Conservation (phyloP, 495 filamentous ascomycete genomes). For the Echria macrotheca region DNA sequence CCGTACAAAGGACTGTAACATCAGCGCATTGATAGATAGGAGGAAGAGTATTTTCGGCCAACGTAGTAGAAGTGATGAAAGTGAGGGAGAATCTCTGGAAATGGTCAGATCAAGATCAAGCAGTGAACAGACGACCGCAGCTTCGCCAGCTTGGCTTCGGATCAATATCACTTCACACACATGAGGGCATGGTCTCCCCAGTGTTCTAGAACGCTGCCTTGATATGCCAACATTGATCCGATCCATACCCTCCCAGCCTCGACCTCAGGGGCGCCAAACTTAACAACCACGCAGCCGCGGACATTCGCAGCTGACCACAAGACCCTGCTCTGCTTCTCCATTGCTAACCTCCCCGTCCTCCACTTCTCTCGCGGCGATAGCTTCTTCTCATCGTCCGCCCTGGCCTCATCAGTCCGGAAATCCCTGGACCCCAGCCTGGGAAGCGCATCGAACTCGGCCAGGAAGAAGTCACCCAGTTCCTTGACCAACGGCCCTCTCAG, state of each 20-base stretch:
- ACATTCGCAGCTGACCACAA: slow-evolving; percentile 85
- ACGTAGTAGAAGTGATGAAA: too few relatives aligned
- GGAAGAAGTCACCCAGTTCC: slow-evolving; percentile 59
- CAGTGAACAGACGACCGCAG: too few relatives aligned
- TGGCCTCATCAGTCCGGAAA: slow-evolving; percentile 54
- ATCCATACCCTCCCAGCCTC: slow-evolving; percentile 48
- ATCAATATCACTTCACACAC: slow-evolving; percentile 36
- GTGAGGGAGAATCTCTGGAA: too few relatives aligned
- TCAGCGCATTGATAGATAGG: too few relatives aligned
- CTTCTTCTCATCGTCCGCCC: slow-evolving; percentile 20
- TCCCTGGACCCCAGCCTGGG: slow-evolving; percentile 82
- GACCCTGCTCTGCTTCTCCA: slow-evolving; percentile 54
- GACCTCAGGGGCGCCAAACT: slow-evolving; percentile 59
- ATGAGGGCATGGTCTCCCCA: slow-evolving; percentile 50
- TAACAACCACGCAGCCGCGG: slow-evolving; percentile 80
- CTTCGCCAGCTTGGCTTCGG: too few relatives aligned
- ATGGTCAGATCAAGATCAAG: not conserved
- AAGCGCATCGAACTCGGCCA: slow-evolving; percentile 66
- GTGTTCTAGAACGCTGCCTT: slow-evolving; percentile 41
- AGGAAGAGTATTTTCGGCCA: not conserved
- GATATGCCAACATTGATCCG: slow-evolving; percentile 44
- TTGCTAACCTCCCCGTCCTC: slow-evolving; percentile 36
- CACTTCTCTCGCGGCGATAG: slow-evolving; percentile 38
- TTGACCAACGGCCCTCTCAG: slow-evolving; percentile 69
- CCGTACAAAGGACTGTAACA: too few relatives aligned